Evolutionary conservation across 108 stramenopile species (phyloP), one percentile per base, ranked within the genome.

Genomic region (Cyclotella cryptica): DNA sequence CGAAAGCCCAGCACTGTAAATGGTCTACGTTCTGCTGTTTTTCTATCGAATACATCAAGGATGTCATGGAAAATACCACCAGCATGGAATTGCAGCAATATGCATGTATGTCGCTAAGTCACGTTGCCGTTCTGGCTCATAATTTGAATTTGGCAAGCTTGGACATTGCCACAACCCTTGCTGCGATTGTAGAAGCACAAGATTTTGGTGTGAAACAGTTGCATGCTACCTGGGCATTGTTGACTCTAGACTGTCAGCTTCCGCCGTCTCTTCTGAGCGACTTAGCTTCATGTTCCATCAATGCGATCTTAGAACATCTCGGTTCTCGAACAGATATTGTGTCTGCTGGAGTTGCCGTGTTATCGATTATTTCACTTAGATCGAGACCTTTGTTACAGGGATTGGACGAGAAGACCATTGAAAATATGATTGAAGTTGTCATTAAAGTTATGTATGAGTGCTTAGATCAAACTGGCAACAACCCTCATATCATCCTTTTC

Each of bases 201-300:
- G 0, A 49, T 5, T 14, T 35, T 11, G 41, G 43, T 26, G 47
- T 21, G 18, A 26, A 9, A 6, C 67, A 62, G 51, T 19, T 62
- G 41, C 61, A 49, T 19, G 62, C 72, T 19, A 62, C 63, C 15
- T 73, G 72, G 72, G 72, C 57, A 13, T 15, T 73, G 62, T 39
- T 73, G 60, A 49, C 46, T 49, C 28, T 70, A 17, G 24, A 73
- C 18, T 35, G 21, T 6, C 40, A 40, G 5, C 22, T 73, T 12
- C 28, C 18, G 30, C 39, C 60, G 10, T 10, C 27, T 18, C 29
- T 63, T 30, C 3, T 61, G 35, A 51, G 29, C 15, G 47, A 63
- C 19, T 13, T 73, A 9, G 11, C 21, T 5, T n/a, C 29, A 0
- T 73, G 14, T 19, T 21, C 39, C 19, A 52, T 73, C 47, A 15